Percentiles rank a stretch among this genome's conserved stretches.
Conservation (phyloP, 169 alveolate species). For the Plasmodium cynomolgi region DNA sequence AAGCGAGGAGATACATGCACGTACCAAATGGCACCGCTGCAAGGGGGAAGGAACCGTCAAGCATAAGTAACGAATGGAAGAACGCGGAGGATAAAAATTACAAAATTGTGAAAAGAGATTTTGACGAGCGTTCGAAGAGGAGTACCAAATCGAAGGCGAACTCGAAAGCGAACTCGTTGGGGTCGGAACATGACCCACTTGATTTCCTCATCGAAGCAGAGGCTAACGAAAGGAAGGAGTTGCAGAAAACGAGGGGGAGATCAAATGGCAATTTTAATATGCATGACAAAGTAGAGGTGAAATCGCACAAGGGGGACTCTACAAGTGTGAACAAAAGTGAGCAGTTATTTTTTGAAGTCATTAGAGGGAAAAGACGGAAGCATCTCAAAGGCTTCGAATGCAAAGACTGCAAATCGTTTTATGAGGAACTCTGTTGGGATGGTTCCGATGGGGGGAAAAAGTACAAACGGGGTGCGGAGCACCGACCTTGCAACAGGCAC, state of each 20-base stretch:
- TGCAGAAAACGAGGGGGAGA: neutral
- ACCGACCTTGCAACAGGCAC: neutral
- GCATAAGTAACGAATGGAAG: neutral
- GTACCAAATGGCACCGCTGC: neutral
- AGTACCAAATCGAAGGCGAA: conserved; percentile 6
- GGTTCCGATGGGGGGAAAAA: neutral
- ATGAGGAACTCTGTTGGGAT: conserved; percentile 60
- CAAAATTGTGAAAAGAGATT: conserved; percentile 22
- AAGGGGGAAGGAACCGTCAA: neutral
- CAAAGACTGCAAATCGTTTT: conserved; percentile 55
- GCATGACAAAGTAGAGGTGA: neutral
- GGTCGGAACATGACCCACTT: neutral
- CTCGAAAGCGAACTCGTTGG: conserved; percentile 1
- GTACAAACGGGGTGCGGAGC: neutral
- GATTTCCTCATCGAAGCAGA: neutral
- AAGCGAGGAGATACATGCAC: neutral
- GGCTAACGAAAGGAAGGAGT: neutral
- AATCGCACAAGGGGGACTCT: neutral
- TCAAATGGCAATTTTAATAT: neutral
- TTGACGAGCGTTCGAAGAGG: conserved; percentile 1
- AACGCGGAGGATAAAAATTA: neutral
- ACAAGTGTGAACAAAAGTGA: neutral
- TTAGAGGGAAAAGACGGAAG: conserved; percentile 56
- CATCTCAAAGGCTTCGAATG: conserved; percentile 62
- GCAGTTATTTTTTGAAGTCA: conserved; percentile 51